Evolutionary conservation across 2,329 filamentous ascomycete genomes (phyloP), one percentile per base, ranked within the genome.

Genomic region (Fonsecaea pedrosoi): DNA sequence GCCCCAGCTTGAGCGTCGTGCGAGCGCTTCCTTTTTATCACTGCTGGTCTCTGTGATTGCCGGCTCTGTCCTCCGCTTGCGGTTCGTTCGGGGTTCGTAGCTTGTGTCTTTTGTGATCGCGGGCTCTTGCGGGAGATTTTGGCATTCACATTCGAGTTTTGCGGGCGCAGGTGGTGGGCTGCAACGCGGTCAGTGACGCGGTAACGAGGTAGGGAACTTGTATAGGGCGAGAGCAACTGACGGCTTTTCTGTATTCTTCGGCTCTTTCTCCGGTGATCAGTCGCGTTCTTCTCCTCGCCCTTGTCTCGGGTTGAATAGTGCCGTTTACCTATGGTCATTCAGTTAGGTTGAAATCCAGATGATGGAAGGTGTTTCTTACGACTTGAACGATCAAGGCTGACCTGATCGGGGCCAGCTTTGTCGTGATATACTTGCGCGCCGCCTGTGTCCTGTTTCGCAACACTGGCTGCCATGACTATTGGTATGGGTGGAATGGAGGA

Each of bases 171-270:
- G 8, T 64, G 38, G 32, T 64, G n/a, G 21, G 18, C 54, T 64
- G 54, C n/a, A 56, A 18, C 7, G 18, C 35, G 8, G 60, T 63
- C 35, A 63, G 53, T 56, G 18, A 63, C 13, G 56, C 18, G 15
- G n/a, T 18, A 63, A 63, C n/a, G 13, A 32, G 54, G 30, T n/a
- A 55, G 40, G 5, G 35, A 37, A 37, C 2, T 25, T 8, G 21
- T 38, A 40, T 21, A 37, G 40, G 34, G 63, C 8, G 63, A 55
- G 54, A 64, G 64, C 58, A 57, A 62, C 58, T 66, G 57, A 66
- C 58, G 1, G 25, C 30, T 66, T 35, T 63, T 40, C 25, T 63
- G 53, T 21, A 63, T 56, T 48, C 54, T 66, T 54, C 34, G 64
- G 30, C 54, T 63, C 42, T 63, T 66, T 63, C 60, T n/a, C 42